Conservation (phyloP, 176 grass and related monocot species). For the Hordeum marinum region DNA sequence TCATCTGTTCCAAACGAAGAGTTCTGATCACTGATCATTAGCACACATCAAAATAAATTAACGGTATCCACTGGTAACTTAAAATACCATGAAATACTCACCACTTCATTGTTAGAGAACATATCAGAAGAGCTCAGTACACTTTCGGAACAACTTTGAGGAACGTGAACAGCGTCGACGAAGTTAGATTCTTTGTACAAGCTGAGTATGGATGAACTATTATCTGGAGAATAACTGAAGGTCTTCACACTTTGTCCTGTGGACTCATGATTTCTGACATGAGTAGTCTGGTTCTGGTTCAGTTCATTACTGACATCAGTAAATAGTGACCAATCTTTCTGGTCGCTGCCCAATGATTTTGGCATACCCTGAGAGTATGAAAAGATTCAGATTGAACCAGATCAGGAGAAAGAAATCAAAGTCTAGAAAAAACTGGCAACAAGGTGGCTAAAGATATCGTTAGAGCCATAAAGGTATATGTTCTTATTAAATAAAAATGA, state of each 20-base stretch:
- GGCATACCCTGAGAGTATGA: background rate
- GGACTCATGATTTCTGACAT: background rate
- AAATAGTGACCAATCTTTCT: conserved; percentile 36
- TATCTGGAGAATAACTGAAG: conserved; percentile 4
- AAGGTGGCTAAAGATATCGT: background rate
- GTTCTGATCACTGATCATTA: conserved; percentile 51
- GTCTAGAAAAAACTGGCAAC: background rate
- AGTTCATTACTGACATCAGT: conserved; percentile 3
- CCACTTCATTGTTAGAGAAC: conserved; percentile 43
- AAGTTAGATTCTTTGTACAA: conserved; percentile 17
- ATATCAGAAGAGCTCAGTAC: conserved; percentile 26
- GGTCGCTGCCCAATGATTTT: conserved; percentile 10
- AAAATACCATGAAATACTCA: conserved; percentile 21
- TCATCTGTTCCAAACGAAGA: conserved; percentile 55
- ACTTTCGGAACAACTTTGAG: conserved; percentile 10
- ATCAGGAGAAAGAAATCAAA: background rate
- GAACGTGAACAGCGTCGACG: background rate
- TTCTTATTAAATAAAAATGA: background rate
- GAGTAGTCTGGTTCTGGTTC: conserved; percentile 15
- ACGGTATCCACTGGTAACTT: background rate
- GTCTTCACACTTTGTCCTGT: background rate
- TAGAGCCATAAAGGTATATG: background rate
- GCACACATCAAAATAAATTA: conserved; percentile 7
- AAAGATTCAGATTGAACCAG: background rate
- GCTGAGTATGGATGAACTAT: conserved; percentile 27